Evolutionary conservation across 176 grass and related monocot genomes (phyloP), one percentile per base, ranked within the genome.

Genomic region (Phyllostachys edulis): DNA sequence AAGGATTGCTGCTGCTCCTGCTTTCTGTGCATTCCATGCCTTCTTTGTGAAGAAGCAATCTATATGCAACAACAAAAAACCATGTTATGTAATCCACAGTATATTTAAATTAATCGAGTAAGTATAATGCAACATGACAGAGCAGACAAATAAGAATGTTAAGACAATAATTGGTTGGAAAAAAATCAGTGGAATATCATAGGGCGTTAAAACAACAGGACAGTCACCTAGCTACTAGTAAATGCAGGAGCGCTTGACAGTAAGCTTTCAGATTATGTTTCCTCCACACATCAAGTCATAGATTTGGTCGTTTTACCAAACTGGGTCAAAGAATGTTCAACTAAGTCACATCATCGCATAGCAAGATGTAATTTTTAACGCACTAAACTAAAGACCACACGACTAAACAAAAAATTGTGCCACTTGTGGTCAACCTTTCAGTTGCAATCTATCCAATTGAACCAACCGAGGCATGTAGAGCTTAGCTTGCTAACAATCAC

Each of bases 1-100:
- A 82, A 95, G 85, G 64, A 95, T 86, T 8, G 93, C 90, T 9
- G 85, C 93, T 24, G 83, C 90, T 64, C 93, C 90, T 21, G 88
- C 85, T n/a, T 82, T 95, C 66, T 95, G 93, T 12, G 83, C 90
- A 63, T 92, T 61, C 87, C 90, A 92, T 76, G 88, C 93, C 82
- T 95, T 95, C 66, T 81, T 88, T 59, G 93, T 79, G 42, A 95
- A 92, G 71, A 82, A 92, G 57, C 93, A 92, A 79, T 95, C 93
- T 92, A 44, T 15, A 57, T 42, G 45, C 36, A 44, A 17, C 27
- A 79, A 71, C 21, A 66, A 42, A 38, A 37, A 64, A 64, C 27
- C n/a, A 45, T 36, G 67, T 51, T 46, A 62, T 87, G 68, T 29
- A 21, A 82, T 32, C 20, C 17, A 63, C 23, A 59, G 1, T 39